A percentile compares a stretch with the other conserved stretches of the same genome.
Evolutionary conservation across 106 monocot genomes (phyloP).

Genomic region (Phalaenopsis equestris): DNA sequence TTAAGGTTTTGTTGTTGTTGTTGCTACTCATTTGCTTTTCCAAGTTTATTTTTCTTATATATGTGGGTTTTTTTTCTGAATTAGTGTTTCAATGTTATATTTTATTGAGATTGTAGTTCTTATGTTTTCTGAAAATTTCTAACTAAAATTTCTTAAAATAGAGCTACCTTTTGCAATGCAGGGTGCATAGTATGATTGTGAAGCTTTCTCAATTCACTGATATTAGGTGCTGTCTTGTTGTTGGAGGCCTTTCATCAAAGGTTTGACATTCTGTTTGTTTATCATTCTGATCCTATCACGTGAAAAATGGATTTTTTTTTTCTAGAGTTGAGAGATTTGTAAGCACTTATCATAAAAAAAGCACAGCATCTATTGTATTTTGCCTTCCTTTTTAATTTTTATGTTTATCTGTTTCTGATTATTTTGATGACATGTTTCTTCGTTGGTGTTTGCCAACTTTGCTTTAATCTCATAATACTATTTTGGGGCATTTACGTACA

Average conservation of each 20-base stretch:
- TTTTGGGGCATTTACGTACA: too few relatives aligned
- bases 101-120: neutral
- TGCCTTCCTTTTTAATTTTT: neutral
- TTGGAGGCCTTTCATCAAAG: constrained; percentile 95
- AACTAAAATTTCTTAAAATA: neutral
- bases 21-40: neutral
- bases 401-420: neutral
- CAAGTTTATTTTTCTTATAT: neutral
- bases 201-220: constrained; percentile 95
- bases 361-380: neutral
- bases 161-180: constrained; percentile 21
- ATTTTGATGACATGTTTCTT: neutral
- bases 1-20: too few relatives aligned
- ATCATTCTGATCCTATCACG: neutral
- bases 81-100: neutral
- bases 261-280: constrained; percentile 25
- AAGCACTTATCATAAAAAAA: neutral
- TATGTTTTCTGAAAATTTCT: neutral
- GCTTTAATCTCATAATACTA: neutral
- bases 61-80: neutral
- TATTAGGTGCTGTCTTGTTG: constrained; percentile 90
- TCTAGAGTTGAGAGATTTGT: neutral
- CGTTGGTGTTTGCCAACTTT: neutral
- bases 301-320: neutral
- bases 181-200: constrained; percentile 96